Percentiles rank a stretch among this genome's conserved stretches.
These are phyloP conservation scores for Coniferiporia weirii DNA, from an alignment of 1,284 basidiomycete genomes.

Conservation along the genomic window DNA sequence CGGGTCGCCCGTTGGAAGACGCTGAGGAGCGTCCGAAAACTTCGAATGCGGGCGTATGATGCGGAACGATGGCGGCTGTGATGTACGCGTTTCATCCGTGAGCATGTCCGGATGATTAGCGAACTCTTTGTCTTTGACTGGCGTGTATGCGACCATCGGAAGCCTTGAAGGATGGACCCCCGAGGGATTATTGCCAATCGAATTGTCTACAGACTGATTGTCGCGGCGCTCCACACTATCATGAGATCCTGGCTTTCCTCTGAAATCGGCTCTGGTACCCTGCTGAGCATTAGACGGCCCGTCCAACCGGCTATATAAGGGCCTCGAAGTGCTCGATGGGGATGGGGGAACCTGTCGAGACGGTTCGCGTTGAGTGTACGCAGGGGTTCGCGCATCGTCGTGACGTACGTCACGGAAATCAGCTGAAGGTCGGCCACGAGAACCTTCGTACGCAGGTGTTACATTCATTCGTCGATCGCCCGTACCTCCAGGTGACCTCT, in stretches of 20 bases:
- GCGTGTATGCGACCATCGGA: not conserved
- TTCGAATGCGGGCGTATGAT: not conserved
- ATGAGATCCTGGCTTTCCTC: not conserved
- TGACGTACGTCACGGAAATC: not conserved
- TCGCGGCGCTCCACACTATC: not conserved
- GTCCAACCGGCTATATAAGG: not conserved
- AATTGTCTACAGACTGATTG: not conserved
- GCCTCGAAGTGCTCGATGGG: not conserved
- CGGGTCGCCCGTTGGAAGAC: not conserved
- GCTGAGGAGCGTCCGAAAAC: not conserved
- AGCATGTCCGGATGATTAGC: not conserved
- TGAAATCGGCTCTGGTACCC: not conserved
- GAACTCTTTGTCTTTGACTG: not conserved
- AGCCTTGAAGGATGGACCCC: not conserved
- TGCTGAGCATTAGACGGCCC: not conserved
- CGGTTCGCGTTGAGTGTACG: not conserved
- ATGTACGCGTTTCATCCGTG: not conserved
- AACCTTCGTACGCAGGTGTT: not conserved
- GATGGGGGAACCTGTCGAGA: not conserved
- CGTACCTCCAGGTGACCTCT: not conserved
- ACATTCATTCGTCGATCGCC: not conserved
- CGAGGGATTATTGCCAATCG: not conserved
- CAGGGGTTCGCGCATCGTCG: not conserved
- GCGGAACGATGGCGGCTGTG: not conserved
- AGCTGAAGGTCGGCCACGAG: not conserved